Base-by-base conservation (phyloP, 176 grass and related monocot genomes). In the Hyparrhenia diplandra region DNA sequence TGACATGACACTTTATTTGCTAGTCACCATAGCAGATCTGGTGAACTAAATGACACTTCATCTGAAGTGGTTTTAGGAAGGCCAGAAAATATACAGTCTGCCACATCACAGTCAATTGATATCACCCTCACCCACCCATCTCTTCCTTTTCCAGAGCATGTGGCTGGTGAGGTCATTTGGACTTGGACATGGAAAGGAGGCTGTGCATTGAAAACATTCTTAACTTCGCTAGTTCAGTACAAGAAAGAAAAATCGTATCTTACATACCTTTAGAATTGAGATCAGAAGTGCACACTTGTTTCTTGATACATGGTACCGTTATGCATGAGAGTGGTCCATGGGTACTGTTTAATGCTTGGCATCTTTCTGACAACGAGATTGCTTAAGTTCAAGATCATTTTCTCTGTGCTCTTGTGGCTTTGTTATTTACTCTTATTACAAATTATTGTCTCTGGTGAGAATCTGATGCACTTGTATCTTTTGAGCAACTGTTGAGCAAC, bases 281-380 rank as follows among this genome's bases (percentile, higher is more conserved):
- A 40, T 46, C 47, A 80, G 61, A 68, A 64, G 88, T 45, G 37
- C 90, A 55, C 23, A 79, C 2, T 41, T 90, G 35, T 67, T 90
- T 61, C 88, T 88, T 69, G 87, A 87, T 10, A 94, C 81, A 71
- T 69, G 89, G 89, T 36, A 31, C 80, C 37, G 71, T 97, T 81
- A 69, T 83, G 67, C 69, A 92, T 54, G 88, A 40, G 66, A 75
- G 59, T 57, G 86, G 85, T 80, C 54, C 68, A 11, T 97, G 95
- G 95, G 81, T 85, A 74, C 87, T 86, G 78, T 89, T 92, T 82
- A 86, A 94, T 84, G 84, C 86, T 76, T 97, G 92, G 95, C 77
- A 80, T 76, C 69, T 90, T 64, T 88, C 75, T 76, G 77, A 90
- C 67, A 52, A 79, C 23, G 87, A 97, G 55, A 76, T 94, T 75